phyloP scores from a whole-genome alignment of 805 yeast species.

The Wickerhamomyces mucosus region DNA sequence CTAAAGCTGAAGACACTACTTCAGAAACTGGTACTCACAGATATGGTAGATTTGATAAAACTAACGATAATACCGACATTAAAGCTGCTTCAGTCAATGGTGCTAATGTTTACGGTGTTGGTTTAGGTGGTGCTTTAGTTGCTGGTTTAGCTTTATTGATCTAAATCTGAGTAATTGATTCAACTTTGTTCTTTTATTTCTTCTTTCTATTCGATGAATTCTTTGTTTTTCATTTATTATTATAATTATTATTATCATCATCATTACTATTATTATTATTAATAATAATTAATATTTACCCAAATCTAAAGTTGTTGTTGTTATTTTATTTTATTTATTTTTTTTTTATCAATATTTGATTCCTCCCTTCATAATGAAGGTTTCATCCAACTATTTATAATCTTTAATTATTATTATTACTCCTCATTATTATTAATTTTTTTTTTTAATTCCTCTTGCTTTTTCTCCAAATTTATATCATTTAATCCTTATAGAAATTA shows the following conservation, averaged over 20 bases:
- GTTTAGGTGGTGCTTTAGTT: slow-evolving; percentile 36
- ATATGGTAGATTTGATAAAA: slow-evolving; percentile 40
- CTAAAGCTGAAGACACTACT: slow-evolving; percentile 27
- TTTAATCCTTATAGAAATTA: no score
- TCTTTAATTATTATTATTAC: no score
- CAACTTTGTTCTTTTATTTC: not conserved
- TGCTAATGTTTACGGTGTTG: slow-evolving; percentile 21
- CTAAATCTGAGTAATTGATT: slow-evolving; percentile 12
- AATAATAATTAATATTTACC: no score
- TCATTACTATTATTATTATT: no score
- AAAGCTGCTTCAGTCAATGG: slow-evolving; percentile 18
- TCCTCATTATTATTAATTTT: no score
- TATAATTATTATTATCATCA: slow-evolving; percentile 3
- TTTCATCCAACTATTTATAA: no score
- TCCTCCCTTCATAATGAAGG: no score
- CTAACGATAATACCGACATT: slow-evolving; percentile 21
- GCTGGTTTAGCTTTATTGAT: slow-evolving; percentile 42
- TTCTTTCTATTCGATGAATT: not conserved
- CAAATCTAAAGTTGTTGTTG: no score
- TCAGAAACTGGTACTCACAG: slow-evolving; percentile 38
- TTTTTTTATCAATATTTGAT: no score
- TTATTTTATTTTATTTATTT: no score
- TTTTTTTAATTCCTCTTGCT: no score
- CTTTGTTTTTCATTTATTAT: slow-evolving; percentile 1
- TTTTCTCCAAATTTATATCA: no score